Percentiles rank a stretch among this genome's conserved stretches.
Evolutionary conservation across 1,284 basidiomycete genomes (phyloP).

Genomic region (Volvariella surrecta): DNA sequence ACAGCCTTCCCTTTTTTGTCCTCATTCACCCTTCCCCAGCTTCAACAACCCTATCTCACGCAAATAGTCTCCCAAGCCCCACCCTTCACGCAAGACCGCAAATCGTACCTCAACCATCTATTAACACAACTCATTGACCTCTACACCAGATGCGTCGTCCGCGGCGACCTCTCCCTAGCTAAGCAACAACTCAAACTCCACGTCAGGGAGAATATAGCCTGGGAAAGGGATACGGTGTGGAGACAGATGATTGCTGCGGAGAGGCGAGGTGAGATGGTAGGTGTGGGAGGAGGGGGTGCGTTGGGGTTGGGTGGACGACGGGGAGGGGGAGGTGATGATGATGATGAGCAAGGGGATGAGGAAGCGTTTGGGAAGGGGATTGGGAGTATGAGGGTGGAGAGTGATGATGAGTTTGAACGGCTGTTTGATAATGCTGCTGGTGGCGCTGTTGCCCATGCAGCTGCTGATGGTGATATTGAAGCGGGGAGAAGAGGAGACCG

Average conservation of each 20-base stretch:
- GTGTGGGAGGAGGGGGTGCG: too few relatives aligned
- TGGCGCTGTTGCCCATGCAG: too few relatives aligned
- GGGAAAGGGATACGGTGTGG: slow-evolving; percentile 96
- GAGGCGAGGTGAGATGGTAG: slow-evolving; percentile 61
- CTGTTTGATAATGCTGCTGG: too few relatives aligned
- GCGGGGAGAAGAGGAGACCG: too few relatives aligned
- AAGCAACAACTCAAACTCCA: slow-evolving; percentile 81
- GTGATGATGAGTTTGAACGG: too few relatives aligned
- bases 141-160: slow-evolving; percentile 84
- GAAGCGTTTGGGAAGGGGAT: too few relatives aligned
- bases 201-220: slow-evolving; percentile 89
- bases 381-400: too few relatives aligned
- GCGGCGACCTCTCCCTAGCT: slow-evolving; percentile 66
- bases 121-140: slow-evolving; percentile 62
- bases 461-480: too few relatives aligned
- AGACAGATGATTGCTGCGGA: slow-evolving; percentile 94
- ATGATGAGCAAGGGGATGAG: too few relatives aligned
- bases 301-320: too few relatives aligned
- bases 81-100: slow-evolving; percentile 64
- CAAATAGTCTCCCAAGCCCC: slow-evolving; percentile 59
- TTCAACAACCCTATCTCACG: slow-evolving; percentile 81
- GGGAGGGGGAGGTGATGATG: too few relatives aligned
- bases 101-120: slow-evolving; percentile 56
- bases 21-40: slow-evolving; percentile 24
- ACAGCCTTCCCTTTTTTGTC: neutral